Percentiles rank a stretch among this genome's conserved stretches.
Evolutionary conservation across 257 asterid species (phyloP).

Genomic region (Gardenia jasminoides): DNA sequence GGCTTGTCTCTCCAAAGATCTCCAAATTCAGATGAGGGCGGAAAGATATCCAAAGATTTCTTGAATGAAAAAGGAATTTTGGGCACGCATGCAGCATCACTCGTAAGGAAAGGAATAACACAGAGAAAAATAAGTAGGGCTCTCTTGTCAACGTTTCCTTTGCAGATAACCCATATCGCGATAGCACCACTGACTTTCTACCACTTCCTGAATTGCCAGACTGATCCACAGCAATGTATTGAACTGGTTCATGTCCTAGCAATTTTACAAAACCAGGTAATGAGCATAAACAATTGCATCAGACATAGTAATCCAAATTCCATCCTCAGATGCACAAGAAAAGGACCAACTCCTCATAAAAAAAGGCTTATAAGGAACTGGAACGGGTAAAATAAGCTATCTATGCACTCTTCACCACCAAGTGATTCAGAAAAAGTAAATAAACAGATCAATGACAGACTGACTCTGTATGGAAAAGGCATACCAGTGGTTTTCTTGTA

Average conservation of each 20-base stretch:
- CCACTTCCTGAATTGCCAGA: slow-evolving; percentile 18
- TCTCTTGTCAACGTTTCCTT: slow-evolving; percentile 39
- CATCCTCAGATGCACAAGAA: background rate
- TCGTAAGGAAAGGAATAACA: slow-evolving; percentile 41
- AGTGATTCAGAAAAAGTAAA: too few species aligned
- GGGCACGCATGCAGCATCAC: slow-evolving; percentile 41
- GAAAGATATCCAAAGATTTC: slow-evolving; percentile 40
- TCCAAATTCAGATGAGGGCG: slow-evolving; percentile 43
- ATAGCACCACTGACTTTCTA: slow-evolving; percentile 11
- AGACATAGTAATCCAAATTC: background rate
- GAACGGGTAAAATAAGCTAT: background rate
- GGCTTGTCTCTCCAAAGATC: slow-evolving; percentile 55
- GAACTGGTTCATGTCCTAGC: slow-evolving; percentile 18
- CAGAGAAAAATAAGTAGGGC: slow-evolving; percentile 42
- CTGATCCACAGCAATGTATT: slow-evolving; percentile 18
- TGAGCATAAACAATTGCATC: background rate
- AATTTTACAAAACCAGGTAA: background rate
- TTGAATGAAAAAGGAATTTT: slow-evolving; percentile 29
- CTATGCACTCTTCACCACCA: too few species aligned
- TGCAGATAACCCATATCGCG: slow-evolving; percentile 30
- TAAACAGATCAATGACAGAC: too few species aligned
- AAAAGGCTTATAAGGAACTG: background rate
- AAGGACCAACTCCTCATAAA: background rate
- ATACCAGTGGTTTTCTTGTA: background rate
- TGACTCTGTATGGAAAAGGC: background rate